Evolutionary conservation across 495 filamentous ascomycete genomes (phyloP), one percentile per base, ranked within the genome.

Genomic region (Aspergillus conjunctus): DNA sequence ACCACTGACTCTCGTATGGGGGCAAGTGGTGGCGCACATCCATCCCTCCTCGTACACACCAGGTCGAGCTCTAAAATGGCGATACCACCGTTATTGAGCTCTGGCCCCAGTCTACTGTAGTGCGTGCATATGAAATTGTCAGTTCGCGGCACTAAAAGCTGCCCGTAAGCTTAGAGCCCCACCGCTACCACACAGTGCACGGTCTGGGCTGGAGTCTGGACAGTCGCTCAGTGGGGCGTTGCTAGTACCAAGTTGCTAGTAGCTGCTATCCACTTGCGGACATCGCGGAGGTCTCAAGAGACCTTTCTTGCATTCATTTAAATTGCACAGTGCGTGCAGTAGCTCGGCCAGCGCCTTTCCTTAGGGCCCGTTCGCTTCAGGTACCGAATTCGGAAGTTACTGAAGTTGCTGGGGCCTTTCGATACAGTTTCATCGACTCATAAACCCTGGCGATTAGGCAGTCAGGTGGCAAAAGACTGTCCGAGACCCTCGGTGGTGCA

Each of bases 111-210:
- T 34, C 51, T 48, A 46, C 51, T 60, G 51, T 31, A 49, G 21
- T 34, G 41, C 30, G 37, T 60, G 58, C 58, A 60, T 26, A 34
- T 39, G 18, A 49, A 56, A 54, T 48, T 60, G 58, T 60, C 58
- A 54, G 58, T 60, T 60, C 51, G 58, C 51, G 50, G 41, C 39
- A 45, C 51, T 54, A 60, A 60, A n/a, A 49, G 30, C 33, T 48
- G 32, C 39, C 58, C 51, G 58, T 54, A 39, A 60, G 58, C 58
- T 50, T 54, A 43, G 51, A 60, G 58, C 31, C 58, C 58, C 58
- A 60, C 58, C 43, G 22, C 20, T 20, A 49, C 18, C 53, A 51
- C 58, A 44, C 57, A 43, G 37, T 49, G 58, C 58, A 54, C 51
- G 51, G 58, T 22, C 51, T 54, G 51, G 58, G 34, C 50, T 50